Evolutionary conservation across 2,329 filamentous ascomycete genomes (phyloP).

Genomic region (Neofusicoccum kwambonambiense): DNA sequence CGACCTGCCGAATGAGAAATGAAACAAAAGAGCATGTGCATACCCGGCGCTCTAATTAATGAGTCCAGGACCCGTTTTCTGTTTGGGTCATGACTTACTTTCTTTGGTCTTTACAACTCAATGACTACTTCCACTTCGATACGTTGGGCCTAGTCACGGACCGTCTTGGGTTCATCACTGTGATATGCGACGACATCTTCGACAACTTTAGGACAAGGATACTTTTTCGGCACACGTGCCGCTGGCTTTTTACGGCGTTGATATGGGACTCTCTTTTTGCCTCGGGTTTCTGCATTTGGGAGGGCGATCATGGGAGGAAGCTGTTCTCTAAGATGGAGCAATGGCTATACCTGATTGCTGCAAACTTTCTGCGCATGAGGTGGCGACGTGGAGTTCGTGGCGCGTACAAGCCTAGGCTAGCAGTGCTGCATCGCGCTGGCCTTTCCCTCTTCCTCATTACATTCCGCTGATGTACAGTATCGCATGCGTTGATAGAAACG

Average conservation of each 20-base stretch:
- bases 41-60: neutral
- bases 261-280: neutral
- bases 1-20: neutral
- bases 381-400: neutral
- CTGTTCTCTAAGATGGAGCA: neutral
- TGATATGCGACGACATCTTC: neutral
- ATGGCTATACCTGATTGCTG: neutral
- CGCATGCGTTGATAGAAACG: neutral
- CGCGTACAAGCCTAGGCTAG: neutral
- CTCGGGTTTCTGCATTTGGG: neutral
- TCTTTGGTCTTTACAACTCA: neutral
- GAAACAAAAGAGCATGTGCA: neutral
- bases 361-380: neutral
- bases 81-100: neutral
- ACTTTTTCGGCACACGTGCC: neutral
- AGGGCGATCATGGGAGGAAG: neutral
- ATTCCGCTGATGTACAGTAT: constrained; percentile 1
- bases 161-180: neutral
- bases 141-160: neutral
- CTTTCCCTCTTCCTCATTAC: neutral
- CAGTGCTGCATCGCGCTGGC: neutral
- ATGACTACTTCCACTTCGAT: neutral
- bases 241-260: neutral
- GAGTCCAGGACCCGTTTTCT: neutral
- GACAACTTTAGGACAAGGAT: neutral